Evolutionary conservation across 441 rosid genomes (phyloP).

Genomic region (Bocquillonia castaneifolia): DNA sequence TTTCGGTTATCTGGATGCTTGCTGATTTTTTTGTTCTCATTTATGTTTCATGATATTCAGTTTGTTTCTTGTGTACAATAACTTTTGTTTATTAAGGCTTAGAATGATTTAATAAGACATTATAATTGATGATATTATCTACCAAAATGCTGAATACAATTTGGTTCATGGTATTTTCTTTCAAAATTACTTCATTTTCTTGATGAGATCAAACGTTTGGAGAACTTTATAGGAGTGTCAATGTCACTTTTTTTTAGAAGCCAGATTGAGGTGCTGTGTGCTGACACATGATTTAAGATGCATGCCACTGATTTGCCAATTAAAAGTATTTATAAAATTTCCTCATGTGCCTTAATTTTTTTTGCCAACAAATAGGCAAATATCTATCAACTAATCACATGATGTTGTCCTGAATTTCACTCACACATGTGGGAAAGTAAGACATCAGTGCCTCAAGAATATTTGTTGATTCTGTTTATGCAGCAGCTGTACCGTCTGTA

Average conservation of each 20-base stretch:
- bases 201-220: background rate
- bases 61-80: background rate
- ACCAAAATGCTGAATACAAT: background rate
- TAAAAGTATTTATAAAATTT: too few species aligned
- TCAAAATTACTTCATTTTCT: constrained; percentile 2
- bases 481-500: background rate
- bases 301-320: too few species aligned
- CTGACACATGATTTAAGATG: too few species aligned
- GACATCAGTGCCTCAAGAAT: too few species aligned
- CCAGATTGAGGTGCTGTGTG: too few species aligned
- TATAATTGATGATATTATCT: background rate
- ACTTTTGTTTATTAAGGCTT: background rate
- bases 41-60: background rate
- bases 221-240: background rate
- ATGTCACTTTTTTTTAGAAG: too few species aligned
- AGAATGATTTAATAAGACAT: background rate
- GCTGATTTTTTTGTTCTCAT: background rate
- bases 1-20: background rate
- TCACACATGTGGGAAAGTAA: too few species aligned
- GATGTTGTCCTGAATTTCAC: too few species aligned
- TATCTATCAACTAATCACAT: too few species aligned
- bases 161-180: background rate
- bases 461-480: background rate
- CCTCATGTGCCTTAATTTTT: too few species aligned
- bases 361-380: too few species aligned